These are phyloP conservation scores for Schwanniomyces polymorphus DNA, from an alignment of 805 yeast species.

Conservation along the genomic window DNA sequence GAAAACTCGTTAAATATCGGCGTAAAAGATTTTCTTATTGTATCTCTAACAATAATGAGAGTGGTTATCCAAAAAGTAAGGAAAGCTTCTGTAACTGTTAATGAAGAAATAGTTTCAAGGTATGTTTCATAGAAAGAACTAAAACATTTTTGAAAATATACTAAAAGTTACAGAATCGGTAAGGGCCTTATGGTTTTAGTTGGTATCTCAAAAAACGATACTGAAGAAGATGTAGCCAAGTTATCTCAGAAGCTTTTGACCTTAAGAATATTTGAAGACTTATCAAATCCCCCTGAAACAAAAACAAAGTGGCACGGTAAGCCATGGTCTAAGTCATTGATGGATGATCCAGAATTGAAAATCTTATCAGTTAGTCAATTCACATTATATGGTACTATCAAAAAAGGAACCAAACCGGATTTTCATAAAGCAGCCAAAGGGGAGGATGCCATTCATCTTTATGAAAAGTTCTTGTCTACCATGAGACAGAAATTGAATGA, in stretches of 20 bases:
- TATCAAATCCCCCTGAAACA: constrained; percentile 45
- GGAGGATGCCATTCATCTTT: constrained; percentile 47
- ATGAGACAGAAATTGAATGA: constrained; percentile 56
- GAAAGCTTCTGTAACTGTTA: constrained; percentile 86
- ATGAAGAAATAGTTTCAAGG: constrained; percentile 65
- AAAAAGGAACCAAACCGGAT: constrained; percentile 93
- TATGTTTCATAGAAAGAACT: constrained; percentile 13
- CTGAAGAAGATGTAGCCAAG: constrained; percentile 68
- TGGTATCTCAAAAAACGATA: constrained; percentile 80
- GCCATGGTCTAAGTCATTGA: constrained; percentile 72
- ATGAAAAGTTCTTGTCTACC: constrained; percentile 51
- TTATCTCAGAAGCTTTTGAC: constrained; percentile 65
- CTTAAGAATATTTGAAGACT: constrained; percentile 73
- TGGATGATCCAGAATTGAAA: constrained; percentile 66
- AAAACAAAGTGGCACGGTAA: constrained; percentile 48
- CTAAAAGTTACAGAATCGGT: constrained; percentile 41
- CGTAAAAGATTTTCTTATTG: neutral
- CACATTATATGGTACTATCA: constrained; percentile 80
- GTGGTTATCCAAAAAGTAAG: constrained; percentile 90
- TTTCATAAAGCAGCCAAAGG: constrained; percentile 93
- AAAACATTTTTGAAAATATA: neutral
- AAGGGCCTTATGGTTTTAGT: constrained; percentile 79
- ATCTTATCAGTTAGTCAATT: constrained; percentile 90
- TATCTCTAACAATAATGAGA: constrained; percentile 51
- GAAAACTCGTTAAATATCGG: neutral